Evolutionary conservation across 352 stramenopile species (phyloP).

Genomic region (Pythium phragmiticola): DNA sequence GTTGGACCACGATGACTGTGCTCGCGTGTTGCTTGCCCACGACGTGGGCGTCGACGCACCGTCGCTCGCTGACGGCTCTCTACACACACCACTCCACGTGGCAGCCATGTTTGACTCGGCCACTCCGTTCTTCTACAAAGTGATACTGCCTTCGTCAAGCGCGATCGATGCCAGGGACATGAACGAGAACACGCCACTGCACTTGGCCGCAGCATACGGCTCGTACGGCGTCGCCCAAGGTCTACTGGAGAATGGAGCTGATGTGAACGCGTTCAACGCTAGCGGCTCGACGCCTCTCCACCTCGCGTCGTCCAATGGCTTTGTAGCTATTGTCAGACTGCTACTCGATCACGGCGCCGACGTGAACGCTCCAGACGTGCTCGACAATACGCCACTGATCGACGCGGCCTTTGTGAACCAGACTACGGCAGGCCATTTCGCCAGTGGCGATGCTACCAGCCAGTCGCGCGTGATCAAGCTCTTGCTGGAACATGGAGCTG

Average conservation of each 20-base stretch:
- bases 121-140: not conserved
- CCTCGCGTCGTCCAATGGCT: conserved; percentile 38
- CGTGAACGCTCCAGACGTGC: conserved; percentile 27
- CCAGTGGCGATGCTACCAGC: conserved; percentile 31
- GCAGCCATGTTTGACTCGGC: conserved; percentile 32
- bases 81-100: conserved; percentile 35
- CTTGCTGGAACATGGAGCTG: conserved; percentile 27
- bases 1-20: conserved; percentile 1
- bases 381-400: conserved; percentile 39
- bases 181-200: conserved; percentile 39
- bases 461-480: conserved; percentile 31
- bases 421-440: conserved; percentile 29
- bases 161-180: conserved; percentile 30
- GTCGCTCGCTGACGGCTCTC: conserved; percentile 16
- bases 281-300: conserved; percentile 31
- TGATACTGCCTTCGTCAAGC: conserved; percentile 14
- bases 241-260: conserved; percentile 27
- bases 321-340: conserved; percentile 26
- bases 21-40: conserved; percentile 29
- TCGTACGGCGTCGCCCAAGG: conserved; percentile 17
- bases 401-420: conserved; percentile 39
- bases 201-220: conserved; percentile 39
- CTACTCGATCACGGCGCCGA: conserved; percentile 33
- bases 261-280: conserved; percentile 33
- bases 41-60: conserved; percentile 27